Evolutionary conservation across 139 green algal genomes (phyloP).

Genomic region (Chlamydomonas sp.): DNA sequence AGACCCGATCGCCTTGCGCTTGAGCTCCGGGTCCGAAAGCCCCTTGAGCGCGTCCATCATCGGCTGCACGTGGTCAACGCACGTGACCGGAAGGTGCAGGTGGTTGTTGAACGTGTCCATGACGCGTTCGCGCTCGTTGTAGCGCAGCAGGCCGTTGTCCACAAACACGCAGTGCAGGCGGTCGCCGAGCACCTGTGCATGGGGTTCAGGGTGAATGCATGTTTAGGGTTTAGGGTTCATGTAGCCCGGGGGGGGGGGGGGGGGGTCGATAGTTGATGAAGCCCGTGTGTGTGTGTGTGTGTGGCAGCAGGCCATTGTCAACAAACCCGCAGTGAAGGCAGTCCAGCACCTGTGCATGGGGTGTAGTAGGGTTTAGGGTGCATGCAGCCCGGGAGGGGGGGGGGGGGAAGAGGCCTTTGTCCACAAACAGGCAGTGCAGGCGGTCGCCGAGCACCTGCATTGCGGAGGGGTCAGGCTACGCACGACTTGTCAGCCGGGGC

Average conservation of each 20-base stretch:
- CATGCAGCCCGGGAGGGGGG: too few species aligned
- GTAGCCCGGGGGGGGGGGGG: too few species aligned
- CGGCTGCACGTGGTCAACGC: constrained; percentile 70
- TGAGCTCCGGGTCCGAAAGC: constrained; percentile 88
- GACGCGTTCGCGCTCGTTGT: constrained; percentile 87
- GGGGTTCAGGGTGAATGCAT: too few species aligned
- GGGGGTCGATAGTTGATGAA: too few species aligned
- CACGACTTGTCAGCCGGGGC: too few species aligned
- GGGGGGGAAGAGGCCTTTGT: constrained; percentile 98
- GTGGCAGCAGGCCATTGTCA: too few species aligned
- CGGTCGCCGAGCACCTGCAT: constrained; percentile 88
- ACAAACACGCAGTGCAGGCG: constrained; percentile 99
- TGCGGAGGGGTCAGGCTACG: too few species aligned
- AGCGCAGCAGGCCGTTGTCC: constrained; percentile 94
- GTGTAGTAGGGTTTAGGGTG: too few species aligned
- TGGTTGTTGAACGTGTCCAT: constrained; percentile 93
- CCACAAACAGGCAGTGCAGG: constrained; percentile 98
- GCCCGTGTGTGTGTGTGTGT: too few species aligned
- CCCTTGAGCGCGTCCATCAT: constrained; percentile 60
- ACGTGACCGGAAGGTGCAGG: constrained; percentile 94
- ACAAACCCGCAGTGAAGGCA: too few species aligned
- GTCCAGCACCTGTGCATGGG: too few species aligned
- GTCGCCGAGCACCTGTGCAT: constrained; percentile 90
- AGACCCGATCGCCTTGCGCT: constrained; percentile 93
- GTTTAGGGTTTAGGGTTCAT: too few species aligned